Evolutionary conservation across 805 yeast species (phyloP).

Genomic region (Nakazawaea molendinolei): DNA sequence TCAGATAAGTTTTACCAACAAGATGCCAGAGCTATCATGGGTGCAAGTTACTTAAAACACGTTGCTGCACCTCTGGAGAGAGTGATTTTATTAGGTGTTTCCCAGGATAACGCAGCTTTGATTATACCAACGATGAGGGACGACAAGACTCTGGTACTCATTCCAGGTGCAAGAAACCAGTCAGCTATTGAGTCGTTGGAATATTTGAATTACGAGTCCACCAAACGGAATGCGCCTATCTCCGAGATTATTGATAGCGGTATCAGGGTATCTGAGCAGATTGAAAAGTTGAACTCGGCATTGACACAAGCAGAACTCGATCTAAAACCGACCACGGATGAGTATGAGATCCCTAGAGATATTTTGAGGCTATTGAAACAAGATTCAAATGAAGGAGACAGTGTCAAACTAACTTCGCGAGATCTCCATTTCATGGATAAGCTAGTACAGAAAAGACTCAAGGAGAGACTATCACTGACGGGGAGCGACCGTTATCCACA

Average conservation of each 20-base stretch:
- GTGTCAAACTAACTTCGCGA: no score
- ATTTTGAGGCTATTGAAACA: conserved; percentile 12
- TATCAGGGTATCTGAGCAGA: conserved; percentile 7
- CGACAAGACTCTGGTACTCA: conserved; percentile 7
- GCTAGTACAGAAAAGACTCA: no score
- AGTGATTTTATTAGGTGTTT: conserved; percentile 25
- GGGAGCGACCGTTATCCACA: not conserved
- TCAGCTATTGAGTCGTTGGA: conserved; percentile 13
- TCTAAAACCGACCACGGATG: not conserved
- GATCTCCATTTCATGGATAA: no score
- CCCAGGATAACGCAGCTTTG: conserved; percentile 17
- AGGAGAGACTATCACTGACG: conserved; percentile 3
- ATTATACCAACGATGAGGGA: conserved; percentile 21
- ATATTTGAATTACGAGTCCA: conserved; percentile 16
- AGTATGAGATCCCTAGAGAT: conserved; percentile 14
- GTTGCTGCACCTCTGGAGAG: conserved; percentile 26
- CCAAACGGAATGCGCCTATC: conserved; percentile 2
- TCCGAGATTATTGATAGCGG: conserved; percentile 18
- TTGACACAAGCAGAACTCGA: not conserved
- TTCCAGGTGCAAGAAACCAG: conserved; percentile 11
- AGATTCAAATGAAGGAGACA: conserved; percentile 13
- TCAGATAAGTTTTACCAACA: no score
- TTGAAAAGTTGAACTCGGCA: not conserved
- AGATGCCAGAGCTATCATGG: conserved; percentile 26
- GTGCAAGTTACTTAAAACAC: conserved; percentile 27